Evolutionary conservation across 345 rosid genomes (phyloP), one percentile per base, ranked within the genome.

Genomic region (Capsella bursapastoris): DNA sequence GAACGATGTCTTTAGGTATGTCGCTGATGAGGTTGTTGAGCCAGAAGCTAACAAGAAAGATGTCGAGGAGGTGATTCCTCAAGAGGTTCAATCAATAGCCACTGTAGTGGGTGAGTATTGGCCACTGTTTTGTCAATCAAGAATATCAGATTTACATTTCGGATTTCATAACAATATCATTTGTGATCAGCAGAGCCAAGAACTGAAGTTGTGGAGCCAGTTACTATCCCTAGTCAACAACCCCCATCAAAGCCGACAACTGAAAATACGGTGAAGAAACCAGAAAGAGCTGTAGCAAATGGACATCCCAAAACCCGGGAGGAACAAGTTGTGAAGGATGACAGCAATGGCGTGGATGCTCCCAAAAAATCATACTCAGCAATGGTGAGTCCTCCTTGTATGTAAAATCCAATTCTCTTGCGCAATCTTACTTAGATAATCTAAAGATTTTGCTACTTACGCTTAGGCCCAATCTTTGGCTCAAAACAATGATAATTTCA

Each of bases 1-100:
- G n/a, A 91, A 88, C 18, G 97, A 93, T 81, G 80, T 89, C 45
- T 85, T 93, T 57, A 87, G 96, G 74, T 89, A 78, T 55, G 82
- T 88, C 71, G 88, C 82, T 53, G 90, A 82, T 12, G 81, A 77
- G 68, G 1, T 41, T 64, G 69, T 67, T 18, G 83, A 88, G 61
- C 60, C 79, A 49, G 75, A 68, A 34, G 79, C 78, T 60, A 57
- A n/a, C 57, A 72, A 51, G 68, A 85, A 70, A 15, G 82, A 38
- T 2, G 66, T 43, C 0, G 80, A 74, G 52, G 82, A 66, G 74
- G 61, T 28, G 6, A 6, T 11, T 64, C 57, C 70, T 63, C 79
- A 73, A 68, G 82, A 72, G 7, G 69, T 16, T 3, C 29, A 71
- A 34, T 16, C 73, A 48, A 57, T 47, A 18, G 72, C 16, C 51